A percentile compares a stretch with the other conserved stretches of the same genome.
Conservation (phyloP, 192 early-diverging fungal species). For the Umbelopsis ramanniana region DNA sequence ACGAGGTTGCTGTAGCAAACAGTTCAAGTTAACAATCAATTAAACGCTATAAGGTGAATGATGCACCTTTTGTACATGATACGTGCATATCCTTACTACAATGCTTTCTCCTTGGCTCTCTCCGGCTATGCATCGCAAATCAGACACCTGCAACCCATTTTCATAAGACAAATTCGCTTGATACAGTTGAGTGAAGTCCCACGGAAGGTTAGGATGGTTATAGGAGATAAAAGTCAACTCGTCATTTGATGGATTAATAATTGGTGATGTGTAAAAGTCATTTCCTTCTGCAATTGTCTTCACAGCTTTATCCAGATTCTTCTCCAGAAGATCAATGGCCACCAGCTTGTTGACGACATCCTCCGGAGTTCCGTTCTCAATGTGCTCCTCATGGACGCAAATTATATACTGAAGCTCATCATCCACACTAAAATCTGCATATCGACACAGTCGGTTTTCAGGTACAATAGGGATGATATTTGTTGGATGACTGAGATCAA, state of each 20-base stretch:
- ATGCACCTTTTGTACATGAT: neutral
- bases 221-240: constrained; percentile 68
- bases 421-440: constrained; percentile 69
- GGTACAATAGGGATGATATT: constrained; percentile 46
- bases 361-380: constrained; percentile 57
- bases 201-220: constrained; percentile 80
- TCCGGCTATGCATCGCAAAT: constrained; percentile 41
- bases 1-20: constrained; percentile 56
- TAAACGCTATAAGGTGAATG: too few relatives aligned
- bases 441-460: constrained; percentile 52
- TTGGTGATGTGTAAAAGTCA: constrained; percentile 73
- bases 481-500: constrained; percentile 38
- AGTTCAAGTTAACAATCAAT: too few relatives aligned
- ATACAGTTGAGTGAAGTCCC: constrained; percentile 70
- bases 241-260: constrained; percentile 46
- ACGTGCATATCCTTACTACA: constrained; percentile 27
- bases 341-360: constrained; percentile 65
- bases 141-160: neutral
- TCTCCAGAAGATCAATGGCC: constrained; percentile 47
- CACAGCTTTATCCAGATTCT: constrained; percentile 36
- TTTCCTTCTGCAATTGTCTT: constrained; percentile 54
- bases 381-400: constrained; percentile 72
- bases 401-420: constrained; percentile 56
- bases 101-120: constrained; percentile 40
- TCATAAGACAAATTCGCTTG: constrained; percentile 41